Percentiles rank a stretch among this genome's conserved stretches.
These are phyloP conservation scores for Colletotrichum sp. DNA, from an alignment of 2,329 filamentous ascomycete genomes.

Conservation along the genomic window DNA sequence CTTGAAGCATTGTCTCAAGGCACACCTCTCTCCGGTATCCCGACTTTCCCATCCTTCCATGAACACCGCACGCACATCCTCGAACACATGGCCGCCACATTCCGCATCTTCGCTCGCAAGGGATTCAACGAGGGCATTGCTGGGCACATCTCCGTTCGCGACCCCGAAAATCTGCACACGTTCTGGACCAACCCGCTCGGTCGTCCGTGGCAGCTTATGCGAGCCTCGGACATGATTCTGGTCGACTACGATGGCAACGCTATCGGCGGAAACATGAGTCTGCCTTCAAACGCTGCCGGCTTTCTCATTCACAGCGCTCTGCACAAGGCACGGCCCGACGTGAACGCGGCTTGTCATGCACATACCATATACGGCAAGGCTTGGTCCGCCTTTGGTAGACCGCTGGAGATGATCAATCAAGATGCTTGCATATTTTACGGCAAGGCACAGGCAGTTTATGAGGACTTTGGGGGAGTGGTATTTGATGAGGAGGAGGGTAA, in stretches of 20 bases:
- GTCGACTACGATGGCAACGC: slow-evolving; percentile 65
- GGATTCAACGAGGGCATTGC: slow-evolving; percentile 67
- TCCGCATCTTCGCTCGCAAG: slow-evolving; percentile 61
- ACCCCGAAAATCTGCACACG: slow-evolving; percentile 62
- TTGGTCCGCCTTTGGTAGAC: slow-evolving; percentile 68
- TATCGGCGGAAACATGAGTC: slow-evolving; percentile 35
- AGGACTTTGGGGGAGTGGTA: slow-evolving; percentile 33
- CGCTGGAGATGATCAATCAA: slow-evolving; percentile 74
- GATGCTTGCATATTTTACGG: slow-evolving; percentile 71
- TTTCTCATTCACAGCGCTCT: slow-evolving; percentile 74
- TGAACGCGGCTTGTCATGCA: slow-evolving; percentile 72
- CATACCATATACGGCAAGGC: slow-evolving; percentile 72
- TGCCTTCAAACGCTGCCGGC: slow-evolving; percentile 70
- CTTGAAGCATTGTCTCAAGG: not conserved
- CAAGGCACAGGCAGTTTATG: not conserved
- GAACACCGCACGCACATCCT: slow-evolving; percentile 57
- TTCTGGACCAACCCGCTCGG: slow-evolving; percentile 71
- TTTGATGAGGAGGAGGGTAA: slow-evolving; percentile 52
- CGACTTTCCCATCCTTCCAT: slow-evolving; percentile 19
- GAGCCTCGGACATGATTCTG: slow-evolving; percentile 72
- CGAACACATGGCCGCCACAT: slow-evolving; percentile 65
- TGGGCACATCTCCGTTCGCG: slow-evolving; percentile 66
- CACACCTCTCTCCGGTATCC: not conserved
- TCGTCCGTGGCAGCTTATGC: slow-evolving; percentile 66
- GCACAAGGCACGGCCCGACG: slow-evolving; percentile 69